Base-by-base conservation (phyloP, 2,329 filamentous ascomycete species). In the Colletotrichum sp. region DNA sequence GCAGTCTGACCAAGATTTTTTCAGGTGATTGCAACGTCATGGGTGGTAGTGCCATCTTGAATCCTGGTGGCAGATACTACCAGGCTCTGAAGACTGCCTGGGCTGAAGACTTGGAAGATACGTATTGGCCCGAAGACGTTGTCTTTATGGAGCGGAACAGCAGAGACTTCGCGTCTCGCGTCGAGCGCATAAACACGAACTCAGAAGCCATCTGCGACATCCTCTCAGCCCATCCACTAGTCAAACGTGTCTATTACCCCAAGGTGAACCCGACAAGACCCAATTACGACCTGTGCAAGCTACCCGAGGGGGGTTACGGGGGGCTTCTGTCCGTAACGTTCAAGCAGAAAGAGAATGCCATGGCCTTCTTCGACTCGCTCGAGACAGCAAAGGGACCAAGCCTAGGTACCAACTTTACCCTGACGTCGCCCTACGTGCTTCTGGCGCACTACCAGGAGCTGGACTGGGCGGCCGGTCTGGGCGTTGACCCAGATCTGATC, bases 1-100 rank as follows among this genome's bases (percentile, higher is more conserved):
- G 95, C 87, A 98, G 95, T 82, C 88, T 99, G 75, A 99, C 97
- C 65, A 99, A 99, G 84, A 94, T 99, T 70, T 99, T 99, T 86
- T 98, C 95, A 72, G 97, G 97, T 67, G 97, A 98, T 85, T 97
- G 95, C 84, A 99, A 99, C 84, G 97, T 99, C 79, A 99, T 99
- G 96, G 97, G 96, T 74, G 97, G 97, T 72, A 94, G 93, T 78
- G 86, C 89, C 61, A 91, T 93, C 70, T 82, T 93, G 61, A 93
- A 93, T 80, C 91, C 91, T 1, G 90, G 93, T 72, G 88, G 93
- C n/a, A 91, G 86, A 61, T 94, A 93, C 85, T 98, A 98, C 83
- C 71, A 83, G 4, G 79, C 85, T 1, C 85, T 99, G n/a, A 96
- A 95, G 82, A 82, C 87, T 7, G 88, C 89, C n/a, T 91, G 95